Conservation (phyloP, 768 basidiomycete genomes). For the Lactifluus volemus region DNA sequence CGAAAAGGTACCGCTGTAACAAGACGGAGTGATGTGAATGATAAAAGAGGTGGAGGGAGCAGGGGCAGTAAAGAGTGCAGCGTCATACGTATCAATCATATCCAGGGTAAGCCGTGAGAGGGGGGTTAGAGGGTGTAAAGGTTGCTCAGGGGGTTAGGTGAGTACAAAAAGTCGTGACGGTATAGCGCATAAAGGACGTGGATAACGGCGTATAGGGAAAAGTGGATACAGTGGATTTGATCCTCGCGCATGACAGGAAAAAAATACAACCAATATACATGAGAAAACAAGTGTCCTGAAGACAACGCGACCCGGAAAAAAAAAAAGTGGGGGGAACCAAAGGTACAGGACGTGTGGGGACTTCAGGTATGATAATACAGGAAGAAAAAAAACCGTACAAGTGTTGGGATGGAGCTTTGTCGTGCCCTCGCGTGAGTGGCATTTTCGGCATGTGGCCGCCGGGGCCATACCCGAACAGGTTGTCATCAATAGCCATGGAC, state of each 20-base stretch:
- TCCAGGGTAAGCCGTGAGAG: constrained; percentile 11
- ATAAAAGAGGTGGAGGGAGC: constrained; percentile 14
- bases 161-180: constrained; percentile 13
- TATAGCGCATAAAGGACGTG: constrained; percentile 13
- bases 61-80: constrained; percentile 7
- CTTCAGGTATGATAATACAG: constrained; percentile 14
- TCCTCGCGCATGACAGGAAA: constrained; percentile 15
- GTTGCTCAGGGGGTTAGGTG: constrained; percentile 11
- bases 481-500: constrained; percentile 14
- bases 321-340: not conserved
- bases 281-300: constrained; percentile 14
- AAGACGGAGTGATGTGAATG: constrained; percentile 9
- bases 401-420: not conserved
- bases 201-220: constrained; percentile 1
- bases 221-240: constrained; percentile 17
- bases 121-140: not conserved
- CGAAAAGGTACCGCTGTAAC: not conserved
- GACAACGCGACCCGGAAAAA: constrained; percentile 7
- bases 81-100: constrained; percentile 19
- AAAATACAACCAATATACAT: constrained; percentile 18
- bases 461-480: not conserved
- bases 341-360: constrained; percentile 11
- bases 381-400: constrained; percentile 8
- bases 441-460: constrained; percentile 10
- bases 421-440: constrained; percentile 3